These are phyloP conservation scores for Ananas comosus DNA, from an alignment of 176 grass and related monocot genomes.

Conservation along the genomic window DNA sequence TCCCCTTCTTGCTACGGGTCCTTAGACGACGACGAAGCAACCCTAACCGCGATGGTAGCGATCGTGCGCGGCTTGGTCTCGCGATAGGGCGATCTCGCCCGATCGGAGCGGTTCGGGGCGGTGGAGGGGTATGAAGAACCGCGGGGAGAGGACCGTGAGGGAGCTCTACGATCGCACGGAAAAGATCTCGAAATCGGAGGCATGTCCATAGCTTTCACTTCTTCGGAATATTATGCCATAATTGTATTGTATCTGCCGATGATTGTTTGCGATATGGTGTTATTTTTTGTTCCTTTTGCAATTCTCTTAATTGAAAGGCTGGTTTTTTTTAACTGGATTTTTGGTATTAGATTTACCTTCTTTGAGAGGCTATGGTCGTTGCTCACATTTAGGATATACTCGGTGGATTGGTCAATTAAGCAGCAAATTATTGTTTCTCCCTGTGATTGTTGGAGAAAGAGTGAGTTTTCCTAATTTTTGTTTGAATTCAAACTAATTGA, in stretches of 20 bases:
- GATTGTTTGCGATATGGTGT: background rate
- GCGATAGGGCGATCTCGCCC: constrained; percentile 24
- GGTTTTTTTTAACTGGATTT: background rate
- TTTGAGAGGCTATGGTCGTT: background rate
- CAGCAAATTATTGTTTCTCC: background rate
- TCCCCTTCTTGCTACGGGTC: constrained; percentile 6
- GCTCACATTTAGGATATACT: background rate
- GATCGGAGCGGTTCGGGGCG: constrained; percentile 21
- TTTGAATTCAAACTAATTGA: background rate
- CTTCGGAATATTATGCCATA: background rate
- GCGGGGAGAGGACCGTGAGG: constrained; percentile 31
- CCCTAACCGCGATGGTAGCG: constrained; percentile 12
- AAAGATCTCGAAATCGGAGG: constrained; percentile 4
- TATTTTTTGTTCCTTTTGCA: background rate
- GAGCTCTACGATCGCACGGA: constrained; percentile 49
- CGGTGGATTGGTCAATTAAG: background rate
- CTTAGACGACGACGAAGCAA: background rate
- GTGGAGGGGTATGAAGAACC: constrained; percentile 30
- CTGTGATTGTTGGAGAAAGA: background rate
- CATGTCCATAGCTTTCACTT: constrained; percentile 12
- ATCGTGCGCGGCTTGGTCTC: background rate
- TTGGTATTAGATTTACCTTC: background rate
- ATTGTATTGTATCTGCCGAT: background rate
- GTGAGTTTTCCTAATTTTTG: background rate
- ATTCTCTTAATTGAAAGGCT: too few species aligned